Percentiles rank a stretch among this genome's conserved stretches.
phyloP scores from a whole-genome alignment of 1,284 basidiomycete species.

The Pseudozyma flocculosa region DNA sequence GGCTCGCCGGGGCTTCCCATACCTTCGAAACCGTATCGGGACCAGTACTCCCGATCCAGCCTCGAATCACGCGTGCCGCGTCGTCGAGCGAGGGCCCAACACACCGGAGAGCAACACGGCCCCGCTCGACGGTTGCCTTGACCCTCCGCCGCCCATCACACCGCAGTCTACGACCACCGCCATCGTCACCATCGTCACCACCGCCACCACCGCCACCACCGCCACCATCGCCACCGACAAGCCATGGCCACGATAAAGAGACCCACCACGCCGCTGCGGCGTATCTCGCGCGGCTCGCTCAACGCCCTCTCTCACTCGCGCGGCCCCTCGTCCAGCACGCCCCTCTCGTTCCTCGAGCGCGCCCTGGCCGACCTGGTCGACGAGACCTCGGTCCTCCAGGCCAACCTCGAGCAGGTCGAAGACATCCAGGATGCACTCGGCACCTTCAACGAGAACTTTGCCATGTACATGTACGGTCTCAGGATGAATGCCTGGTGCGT shows the following conservation, averaged over 20 bases:
- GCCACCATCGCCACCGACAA: no score
- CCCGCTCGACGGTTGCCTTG: no score
- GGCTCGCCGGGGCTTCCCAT: no score
- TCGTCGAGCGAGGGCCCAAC: no score
- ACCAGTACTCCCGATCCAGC: no score
- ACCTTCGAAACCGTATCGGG: no score
- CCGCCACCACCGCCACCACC: no score
- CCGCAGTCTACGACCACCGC: no score
- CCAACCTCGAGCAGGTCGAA: constrained; percentile 73
- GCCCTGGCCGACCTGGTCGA: constrained; percentile 82
- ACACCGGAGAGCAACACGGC: no score
- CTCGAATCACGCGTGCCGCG: no score
- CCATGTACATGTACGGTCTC: constrained; percentile 85
- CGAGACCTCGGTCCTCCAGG: constrained; percentile 76
- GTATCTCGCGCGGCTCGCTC: constrained; percentile 86
- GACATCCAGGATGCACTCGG: constrained; percentile 73
- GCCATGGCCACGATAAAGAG: constrained; percentile 36
- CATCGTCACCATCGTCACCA: no score
- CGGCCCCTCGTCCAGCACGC: constrained; percentile 71
- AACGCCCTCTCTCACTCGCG: constrained; percentile 67
- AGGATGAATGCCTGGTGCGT: constrained; percentile 91
- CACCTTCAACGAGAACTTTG: constrained; percentile 88
- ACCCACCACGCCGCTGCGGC: constrained; percentile 72
- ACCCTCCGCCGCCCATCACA: no score
- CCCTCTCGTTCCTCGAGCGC: constrained; percentile 80